Base-by-base conservation (phyloP, 2,329 filamentous ascomycete species). In the Alternaria ethzedia region DNA sequence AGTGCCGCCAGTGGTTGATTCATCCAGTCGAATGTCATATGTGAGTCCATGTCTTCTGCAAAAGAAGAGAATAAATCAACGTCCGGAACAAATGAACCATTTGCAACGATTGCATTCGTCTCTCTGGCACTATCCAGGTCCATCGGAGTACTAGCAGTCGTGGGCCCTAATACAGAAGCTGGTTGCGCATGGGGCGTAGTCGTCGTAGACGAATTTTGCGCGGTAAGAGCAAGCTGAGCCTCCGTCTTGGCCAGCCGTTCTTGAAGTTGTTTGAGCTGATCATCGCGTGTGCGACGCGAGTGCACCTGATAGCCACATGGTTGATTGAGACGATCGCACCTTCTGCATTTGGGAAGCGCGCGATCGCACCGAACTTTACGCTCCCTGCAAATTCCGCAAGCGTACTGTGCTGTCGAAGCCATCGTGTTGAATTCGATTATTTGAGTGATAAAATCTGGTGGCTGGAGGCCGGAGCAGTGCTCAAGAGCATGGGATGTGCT, bases 251-350 rank as follows among this genome's bases (percentile, higher is more conserved):
- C 54, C 10, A 57, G 11, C 17, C 54, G 54, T 44, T 57, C 54
- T 20, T 49, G 21, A 6, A 47, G 45, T 2, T 47, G 45, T 15
- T 47, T 47, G 13, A 57, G 44, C 15, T 57, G 54, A 4, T 49
- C 54, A 15, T 57, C 26, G 20, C 54, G 54, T 57, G 44, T 49
- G 26, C 54, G 54, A 49, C 25, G 26, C 13, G 30, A 26, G 26
- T 47, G 44, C 3, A 28, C 9, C 17, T 32, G 41, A 17, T 56
- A 56, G 2, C 17, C 28, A 25, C 41, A 56, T 3, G 25, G 41
- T 46, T 46, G 54, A 17, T 32, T 46, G 12, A 56, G 54, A 56
- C 54, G 41, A 30, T 28, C 17, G 25, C 54, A 46, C 6, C 54
- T 5, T 12, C 30, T 50, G 21, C 45, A 43, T 28, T 43, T 50